Conservation (phyloP, 768 basidiomycete genomes). For the Suillus subalutaceus region DNA sequence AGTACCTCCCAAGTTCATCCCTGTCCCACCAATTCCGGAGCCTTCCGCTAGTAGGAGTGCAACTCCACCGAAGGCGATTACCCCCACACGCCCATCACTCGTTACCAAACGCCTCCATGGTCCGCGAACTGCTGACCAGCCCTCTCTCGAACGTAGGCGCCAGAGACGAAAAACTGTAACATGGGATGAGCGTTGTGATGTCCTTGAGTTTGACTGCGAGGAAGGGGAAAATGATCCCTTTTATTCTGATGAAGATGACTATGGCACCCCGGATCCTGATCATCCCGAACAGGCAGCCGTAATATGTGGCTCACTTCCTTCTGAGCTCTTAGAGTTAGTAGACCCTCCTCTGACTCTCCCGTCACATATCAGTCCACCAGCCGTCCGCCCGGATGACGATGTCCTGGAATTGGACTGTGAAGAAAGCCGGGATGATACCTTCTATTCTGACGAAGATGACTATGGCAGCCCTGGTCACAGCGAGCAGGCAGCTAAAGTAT, state of each 20-base stretch:
- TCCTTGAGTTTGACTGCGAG: conserved; percentile 76
- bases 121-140: conserved; percentile 59
- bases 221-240: conserved; percentile 56
- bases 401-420: conserved; percentile 80
- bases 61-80: conserved; percentile 26
- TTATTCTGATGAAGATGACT: conserved; percentile 40
- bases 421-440: conserved; percentile 53
- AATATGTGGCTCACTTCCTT: conserved; percentile 40
- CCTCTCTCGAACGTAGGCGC: conserved; percentile 37
- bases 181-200: conserved; percentile 79
- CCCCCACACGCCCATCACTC: conserved; percentile 60
- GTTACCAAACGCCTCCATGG: conserved; percentile 77
- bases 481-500: conserved; percentile 14
- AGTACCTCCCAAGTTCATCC: conserved; percentile 32
- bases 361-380: conserved; percentile 43
- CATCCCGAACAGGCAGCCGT: conserved; percentile 13
- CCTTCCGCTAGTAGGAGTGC: conserved; percentile 43
- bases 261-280: conserved; percentile 25
- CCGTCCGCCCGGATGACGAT: conserved; percentile 44
- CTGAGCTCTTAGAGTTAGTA: conserved; percentile 59
- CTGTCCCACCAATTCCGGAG: conserved; percentile 28
- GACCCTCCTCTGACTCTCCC: conserved; percentile 64
- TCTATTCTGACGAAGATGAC: conserved; percentile 42
- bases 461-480: conserved; percentile 21
- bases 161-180: conserved; percentile 77